These are phyloP conservation scores for Colletotrichum agaves DNA, from an alignment of 2,329 filamentous ascomycete genomes.

Conservation along the genomic window DNA sequence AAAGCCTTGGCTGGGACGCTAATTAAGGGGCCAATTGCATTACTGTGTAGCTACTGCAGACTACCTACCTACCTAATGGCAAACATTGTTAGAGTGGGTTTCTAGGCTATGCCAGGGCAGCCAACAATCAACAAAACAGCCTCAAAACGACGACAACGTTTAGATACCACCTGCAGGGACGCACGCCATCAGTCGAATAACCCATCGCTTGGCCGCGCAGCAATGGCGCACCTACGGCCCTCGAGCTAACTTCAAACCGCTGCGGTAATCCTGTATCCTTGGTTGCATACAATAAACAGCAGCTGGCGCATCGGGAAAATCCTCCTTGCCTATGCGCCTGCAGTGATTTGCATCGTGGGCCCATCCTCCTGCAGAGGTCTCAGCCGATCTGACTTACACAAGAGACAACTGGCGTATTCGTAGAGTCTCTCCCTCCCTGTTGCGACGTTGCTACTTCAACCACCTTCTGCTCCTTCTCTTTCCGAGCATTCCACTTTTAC, in stretches of 20 bases:
- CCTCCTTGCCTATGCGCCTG: constrained; percentile 18
- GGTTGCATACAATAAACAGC: too few species aligned
- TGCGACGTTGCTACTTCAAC: neutral
- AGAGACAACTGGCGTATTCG: constrained; percentile 2
- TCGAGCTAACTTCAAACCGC: constrained; percentile 8
- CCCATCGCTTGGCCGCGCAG: neutral
- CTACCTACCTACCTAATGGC: too few species aligned
- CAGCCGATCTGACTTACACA: constrained; percentile 20
- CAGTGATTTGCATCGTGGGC: constrained; percentile 5
- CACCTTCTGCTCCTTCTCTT: neutral
- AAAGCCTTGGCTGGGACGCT: constrained; percentile 34
- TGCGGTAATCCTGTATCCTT: neutral
- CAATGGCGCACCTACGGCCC: constrained; percentile 13
- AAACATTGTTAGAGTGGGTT: neutral
- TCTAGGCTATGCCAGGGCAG: neutral
- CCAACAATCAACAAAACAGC: constrained; percentile 6
- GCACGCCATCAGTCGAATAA: neutral
- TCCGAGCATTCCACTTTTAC: constrained; percentile 13
- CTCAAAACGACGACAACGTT: constrained; percentile 3
- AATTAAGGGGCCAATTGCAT: constrained; percentile 28
- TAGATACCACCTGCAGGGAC: neutral
- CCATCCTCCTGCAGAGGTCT: constrained; percentile 21
- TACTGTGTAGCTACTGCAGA: neutral
- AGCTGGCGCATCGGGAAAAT: constrained; percentile 1
- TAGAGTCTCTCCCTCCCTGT: constrained; percentile 22